Evolutionary conservation across 768 basidiomycete genomes (phyloP), one percentile per base, ranked within the genome.

Genomic region (Panaeolus papilionaceus): DNA sequence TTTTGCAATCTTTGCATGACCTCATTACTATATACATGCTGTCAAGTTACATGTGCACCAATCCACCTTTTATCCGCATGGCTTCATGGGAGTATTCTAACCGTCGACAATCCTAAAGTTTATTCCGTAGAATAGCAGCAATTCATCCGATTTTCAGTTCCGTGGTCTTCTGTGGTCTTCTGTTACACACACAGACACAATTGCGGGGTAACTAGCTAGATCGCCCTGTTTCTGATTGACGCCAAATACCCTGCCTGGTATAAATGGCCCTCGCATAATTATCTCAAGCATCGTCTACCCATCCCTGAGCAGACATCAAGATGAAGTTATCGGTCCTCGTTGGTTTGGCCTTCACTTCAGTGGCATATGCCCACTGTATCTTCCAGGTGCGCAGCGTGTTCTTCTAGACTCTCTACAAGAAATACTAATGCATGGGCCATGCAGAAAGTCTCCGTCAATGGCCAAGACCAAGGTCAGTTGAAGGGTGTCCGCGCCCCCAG

Each of bases 401-500:
- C 28, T 23, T 18, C 33, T 28, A 26, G 54, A 1, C 6, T 4
- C 54, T 3, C 1, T 37, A 16, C 6, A 10, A 23, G 20, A n/a
- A 9, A 51, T 58, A 33, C 28, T 58, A 11, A 58, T 58, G 9
- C 14, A 7, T 58, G 37, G 23, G n/a, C n/a, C 20, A 20, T 23
- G n/a, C 54, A 58, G 54, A 58, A 58, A 58, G 54, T 58, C n/a
- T 58, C 54, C 28, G 54, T 58, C 14, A 58, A 58, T 7, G 54
- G 54, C 26, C 54, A 58, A 28, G 54, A 58, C 28, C 54, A 58
- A 33, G 54, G 54, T 4, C 54, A 58, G 28, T 18, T 58, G 14
- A 58, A 58, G 54, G 54, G 54, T 58, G 54, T 58, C 54, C 54
- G 54, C 18, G 54, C 54, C 33, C 54, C 54, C 26, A 58, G 54